Evolutionary conservation across 2,329 filamentous ascomycete genomes (phyloP), one percentile per base, ranked within the genome.

Genomic region (Pestalotiopsis sp.): DNA sequence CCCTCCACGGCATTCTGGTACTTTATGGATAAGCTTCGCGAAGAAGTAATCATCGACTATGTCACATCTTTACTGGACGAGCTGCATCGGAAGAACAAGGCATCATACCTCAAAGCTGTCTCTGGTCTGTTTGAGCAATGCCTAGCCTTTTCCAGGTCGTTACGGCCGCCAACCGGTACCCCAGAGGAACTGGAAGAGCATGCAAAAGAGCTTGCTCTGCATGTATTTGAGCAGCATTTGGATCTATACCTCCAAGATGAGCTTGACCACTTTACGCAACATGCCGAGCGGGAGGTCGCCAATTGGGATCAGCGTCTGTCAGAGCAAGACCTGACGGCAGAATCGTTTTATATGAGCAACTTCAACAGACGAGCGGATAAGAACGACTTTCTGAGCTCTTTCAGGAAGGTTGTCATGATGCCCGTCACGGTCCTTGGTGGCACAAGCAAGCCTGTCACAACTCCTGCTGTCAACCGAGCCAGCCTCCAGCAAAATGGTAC

Each of bases 371-470:
- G 97, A 78, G 96, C 94, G 1, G 96, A 97, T 71, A 99, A 99
- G 82, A 93, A 94, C 73, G 96, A 99, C 78, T 99, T 99, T 75
- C 79, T 99, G 70, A 96, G 91, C 60, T 97, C 95, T 0, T 99
- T 99, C 85, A 98, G 94, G 77, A 98, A 98, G 80, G 96, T 99
- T 9, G 93, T 99, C 72, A 98, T 99, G 95, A 97, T 97, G 91
- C 96, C 96, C 2, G 95, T 99, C 63, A 97, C 93, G 65, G 95
- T 94, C 9, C 84, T 98, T 76, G 86, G 81, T 69, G 80, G 79
- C 45, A 27, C 61, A 12, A 52, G 36, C n/a, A 86, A 83, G 66
- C 76, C 83, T 0, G 69, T 79, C 9, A 67, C 72, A 71, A 49
- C 77, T 25, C 64, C 74, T 27, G 64, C 76, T 64, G 65, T 75